These are phyloP conservation scores for Penicillium herquei DNA, from an alignment of 495 filamentous ascomycete species.

Conservation along the genomic window DNA sequence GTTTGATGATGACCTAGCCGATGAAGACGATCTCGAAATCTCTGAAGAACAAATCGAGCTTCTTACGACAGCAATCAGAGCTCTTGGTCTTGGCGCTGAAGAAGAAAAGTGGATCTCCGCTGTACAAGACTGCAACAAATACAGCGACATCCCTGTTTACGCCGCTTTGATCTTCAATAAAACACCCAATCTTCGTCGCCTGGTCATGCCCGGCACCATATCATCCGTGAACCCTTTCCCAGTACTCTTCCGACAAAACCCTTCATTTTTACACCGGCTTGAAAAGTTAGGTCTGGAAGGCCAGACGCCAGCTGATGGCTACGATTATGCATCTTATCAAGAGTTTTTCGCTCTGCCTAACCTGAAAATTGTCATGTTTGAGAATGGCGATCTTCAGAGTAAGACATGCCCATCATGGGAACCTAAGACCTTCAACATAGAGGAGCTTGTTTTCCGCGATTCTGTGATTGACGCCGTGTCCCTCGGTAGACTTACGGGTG, in stretches of 20 bases:
- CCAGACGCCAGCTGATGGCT: neutral
- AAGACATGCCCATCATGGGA: constrained; percentile 16
- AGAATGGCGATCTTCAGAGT: constrained; percentile 15
- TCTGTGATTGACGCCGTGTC: constrained; percentile 16
- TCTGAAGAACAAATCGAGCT: neutral
- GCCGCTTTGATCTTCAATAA: constrained; percentile 18
- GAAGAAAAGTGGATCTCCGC: neutral
- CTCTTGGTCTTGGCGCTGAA: neutral
- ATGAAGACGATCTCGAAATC: neutral
- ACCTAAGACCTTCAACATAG: constrained; percentile 5
- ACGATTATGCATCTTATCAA: constrained; percentile 5
- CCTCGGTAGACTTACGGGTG: constrained; percentile 14
- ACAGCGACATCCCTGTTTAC: constrained; percentile 7
- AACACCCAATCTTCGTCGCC: constrained; percentile 23
- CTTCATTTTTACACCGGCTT: constrained; percentile 19
- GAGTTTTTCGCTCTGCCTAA: constrained; percentile 16
- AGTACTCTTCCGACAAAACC: constrained; percentile 16
- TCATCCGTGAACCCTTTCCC: constrained; percentile 10
- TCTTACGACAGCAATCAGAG: neutral
- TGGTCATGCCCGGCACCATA: constrained; percentile 12
- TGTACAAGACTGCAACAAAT: constrained; percentile 3
- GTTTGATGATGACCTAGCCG: neutral
- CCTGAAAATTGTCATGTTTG: constrained; percentile 2
- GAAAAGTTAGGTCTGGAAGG: constrained; percentile 8
- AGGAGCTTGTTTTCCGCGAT: constrained; percentile 9